Conservation (phyloP, 306 rosid species). For the Citrullus colocynthis region DNA sequence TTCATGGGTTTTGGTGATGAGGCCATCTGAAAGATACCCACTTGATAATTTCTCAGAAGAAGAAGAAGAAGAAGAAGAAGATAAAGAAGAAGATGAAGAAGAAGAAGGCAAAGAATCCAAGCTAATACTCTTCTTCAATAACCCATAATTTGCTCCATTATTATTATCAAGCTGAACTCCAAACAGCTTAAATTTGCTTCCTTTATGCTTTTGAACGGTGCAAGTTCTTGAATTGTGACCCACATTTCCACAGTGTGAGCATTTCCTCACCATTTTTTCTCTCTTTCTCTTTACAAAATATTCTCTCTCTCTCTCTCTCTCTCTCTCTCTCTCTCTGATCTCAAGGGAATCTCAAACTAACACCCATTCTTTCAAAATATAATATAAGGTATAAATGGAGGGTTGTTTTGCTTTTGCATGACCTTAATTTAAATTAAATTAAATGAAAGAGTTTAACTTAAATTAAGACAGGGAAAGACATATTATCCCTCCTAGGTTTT, state of each 20-base stretch:
- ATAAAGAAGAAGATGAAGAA: background rate
- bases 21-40: constrained; percentile 14
- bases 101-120: constrained; percentile 11
- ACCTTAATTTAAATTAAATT: background rate
- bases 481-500: background rate
- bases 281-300: background rate
- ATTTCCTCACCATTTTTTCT: constrained; percentile 12
- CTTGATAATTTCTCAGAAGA: background rate
- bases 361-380: background rate
- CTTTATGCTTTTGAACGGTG: background rate
- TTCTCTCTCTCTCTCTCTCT: background rate
- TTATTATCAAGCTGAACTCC: constrained; percentile 16
- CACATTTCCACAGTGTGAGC: constrained; percentile 23
- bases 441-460: background rate
- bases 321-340: background rate
- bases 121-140: background rate
- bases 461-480: too few relatives aligned
- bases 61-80: background rate
- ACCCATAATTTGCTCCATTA: background rate
- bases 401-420: background rate
- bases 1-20: constrained; percentile 6
- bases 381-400: background rate
- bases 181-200: constrained; percentile 10
- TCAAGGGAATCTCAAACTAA: background rate
- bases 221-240: constrained; percentile 32